Conservation (phyloP, 768 basidiomycete genomes). For the Tricholoma sp. region DNA sequence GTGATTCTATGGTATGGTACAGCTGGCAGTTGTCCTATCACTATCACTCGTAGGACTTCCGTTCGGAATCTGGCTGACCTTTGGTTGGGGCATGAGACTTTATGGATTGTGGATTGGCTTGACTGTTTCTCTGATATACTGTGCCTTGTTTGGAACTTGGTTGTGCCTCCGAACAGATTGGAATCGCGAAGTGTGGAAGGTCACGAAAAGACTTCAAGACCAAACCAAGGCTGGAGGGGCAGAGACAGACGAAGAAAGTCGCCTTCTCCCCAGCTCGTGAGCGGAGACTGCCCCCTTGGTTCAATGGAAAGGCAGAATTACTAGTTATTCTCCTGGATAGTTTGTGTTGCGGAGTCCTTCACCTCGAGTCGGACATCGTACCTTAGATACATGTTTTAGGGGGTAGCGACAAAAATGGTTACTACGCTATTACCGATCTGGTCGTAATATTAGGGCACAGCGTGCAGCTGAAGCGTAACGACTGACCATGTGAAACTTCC, state of each 20-base stretch:
- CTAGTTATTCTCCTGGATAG: not conserved
- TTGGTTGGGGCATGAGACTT: slow-evolving; percentile 51
- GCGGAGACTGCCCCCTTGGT: not conserved
- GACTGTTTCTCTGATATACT: slow-evolving; percentile 59
- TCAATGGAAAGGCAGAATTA: not conserved
- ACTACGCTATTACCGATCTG: no score
- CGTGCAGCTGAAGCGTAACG: no score
- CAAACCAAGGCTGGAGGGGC: slow-evolving; percentile 28
- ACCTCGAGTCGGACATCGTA: not conserved
- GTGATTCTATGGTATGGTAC: slow-evolving; percentile 1
- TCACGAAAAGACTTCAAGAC: slow-evolving; percentile 44
- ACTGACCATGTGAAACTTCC: no score
- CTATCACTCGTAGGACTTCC: slow-evolving; percentile 53
- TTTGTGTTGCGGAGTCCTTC: not conserved
- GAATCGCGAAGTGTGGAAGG: slow-evolving; percentile 62
- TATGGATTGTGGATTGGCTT: slow-evolving; percentile 84
- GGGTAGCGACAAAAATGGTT: not conserved
- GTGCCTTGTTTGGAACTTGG: slow-evolving; percentile 47
- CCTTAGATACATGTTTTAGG: not conserved
- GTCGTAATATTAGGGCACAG: no score
- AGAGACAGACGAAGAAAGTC: slow-evolving; percentile 9
- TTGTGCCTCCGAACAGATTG: slow-evolving; percentile 60
- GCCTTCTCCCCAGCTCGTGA: not conserved
- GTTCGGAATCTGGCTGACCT: slow-evolving; percentile 73
- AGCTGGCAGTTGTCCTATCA: not conserved